Evolutionary conservation across 164 flowering plant genomes (phyloP).

Genomic region (Hamamelis virginiana): DNA sequence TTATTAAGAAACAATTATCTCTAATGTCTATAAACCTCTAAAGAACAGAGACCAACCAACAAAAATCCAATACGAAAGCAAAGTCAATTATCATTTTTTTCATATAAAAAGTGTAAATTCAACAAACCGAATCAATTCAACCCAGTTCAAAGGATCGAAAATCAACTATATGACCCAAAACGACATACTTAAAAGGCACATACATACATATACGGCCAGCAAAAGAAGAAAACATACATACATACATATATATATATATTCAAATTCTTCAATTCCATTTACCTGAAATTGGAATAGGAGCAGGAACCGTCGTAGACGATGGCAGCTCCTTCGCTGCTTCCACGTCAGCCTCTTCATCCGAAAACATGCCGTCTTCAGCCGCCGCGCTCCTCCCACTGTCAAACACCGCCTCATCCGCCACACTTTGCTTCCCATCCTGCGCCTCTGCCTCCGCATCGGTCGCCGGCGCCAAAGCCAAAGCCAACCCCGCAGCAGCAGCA

Average conservation of each 20-base stretch:
- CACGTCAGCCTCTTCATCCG: conserved; percentile 49
- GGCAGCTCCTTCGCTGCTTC: conserved; percentile 1
- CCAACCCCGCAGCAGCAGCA: conserved; percentile 4
- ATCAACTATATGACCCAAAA: too few relatives aligned
- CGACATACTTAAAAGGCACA: too few relatives aligned
- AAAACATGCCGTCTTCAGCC: conserved; percentile 67
- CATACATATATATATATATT: neutral
- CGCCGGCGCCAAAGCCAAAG: conserved; percentile 23
- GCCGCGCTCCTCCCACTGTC: conserved; percentile 65
- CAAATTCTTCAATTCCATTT: neutral
- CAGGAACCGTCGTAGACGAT: conserved; percentile 15
- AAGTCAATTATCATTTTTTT: too few relatives aligned
- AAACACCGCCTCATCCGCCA: conserved; percentile 32
- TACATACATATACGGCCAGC: too few relatives aligned
- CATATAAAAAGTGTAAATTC: too few relatives aligned
- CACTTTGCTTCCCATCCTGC: conserved; percentile 10
- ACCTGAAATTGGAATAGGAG: conserved; percentile 54
- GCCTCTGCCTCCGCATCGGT: conserved; percentile 5
- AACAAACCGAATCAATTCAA: too few relatives aligned
- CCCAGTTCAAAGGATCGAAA: too few relatives aligned
- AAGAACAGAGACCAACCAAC: too few relatives aligned
- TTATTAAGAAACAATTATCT: too few relatives aligned
- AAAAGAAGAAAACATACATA: neutral
- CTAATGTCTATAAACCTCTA: too few relatives aligned
- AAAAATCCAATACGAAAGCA: too few relatives aligned